Evolutionary conservation across 2,329 filamentous ascomycete genomes (phyloP), one percentile per base, ranked within the genome.

Genomic region (Parafenestella ontariensis): DNA sequence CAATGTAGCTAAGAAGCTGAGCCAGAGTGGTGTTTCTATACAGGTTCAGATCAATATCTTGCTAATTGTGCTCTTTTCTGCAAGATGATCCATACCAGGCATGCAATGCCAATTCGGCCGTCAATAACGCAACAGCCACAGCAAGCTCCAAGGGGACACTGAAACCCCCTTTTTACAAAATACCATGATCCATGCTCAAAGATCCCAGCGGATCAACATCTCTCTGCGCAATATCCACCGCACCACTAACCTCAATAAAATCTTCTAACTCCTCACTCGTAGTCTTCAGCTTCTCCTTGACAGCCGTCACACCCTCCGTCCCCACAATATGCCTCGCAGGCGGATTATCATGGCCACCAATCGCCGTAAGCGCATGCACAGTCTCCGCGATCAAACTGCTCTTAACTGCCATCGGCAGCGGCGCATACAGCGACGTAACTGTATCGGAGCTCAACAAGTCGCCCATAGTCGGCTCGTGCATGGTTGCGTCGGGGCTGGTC

Each of bases 191-290:
- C 37, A 59, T 46, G 7, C 21, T 23, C 44, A 64, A 33, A 4
- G 45, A 45, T 10, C 26, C 28, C 40, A 56, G 39, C 10, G 42
- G 55, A 39, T 67, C 65, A n/a, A 62, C 58, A 17, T 70, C 66
- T 49, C 68, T 46, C 15, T 66, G 73, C 28, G 71, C 72, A 49
- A 92, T 90, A 73, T 96, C 93, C 15, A 95, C 92, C 0, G 91
- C 89, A 61, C 89, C 83, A 68, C 92, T 97, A 23, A 92, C 89
- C 66, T 96, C 92, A 24, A 96, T 89, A 76, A 98, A 98, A 64
- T 98, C 95, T 75, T 98, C 95, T 52, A 98, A 79, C 78, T 98
- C 95, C 74, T 98, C 93, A 59, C 92, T 96, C 2, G 97, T 91
- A 1, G 92, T 97, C 79, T 96, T 96, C 51, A 99, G 80, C 78